Base-by-base conservation (phyloP, 257 asterid genomes). In the Plantago ovata region DNA sequence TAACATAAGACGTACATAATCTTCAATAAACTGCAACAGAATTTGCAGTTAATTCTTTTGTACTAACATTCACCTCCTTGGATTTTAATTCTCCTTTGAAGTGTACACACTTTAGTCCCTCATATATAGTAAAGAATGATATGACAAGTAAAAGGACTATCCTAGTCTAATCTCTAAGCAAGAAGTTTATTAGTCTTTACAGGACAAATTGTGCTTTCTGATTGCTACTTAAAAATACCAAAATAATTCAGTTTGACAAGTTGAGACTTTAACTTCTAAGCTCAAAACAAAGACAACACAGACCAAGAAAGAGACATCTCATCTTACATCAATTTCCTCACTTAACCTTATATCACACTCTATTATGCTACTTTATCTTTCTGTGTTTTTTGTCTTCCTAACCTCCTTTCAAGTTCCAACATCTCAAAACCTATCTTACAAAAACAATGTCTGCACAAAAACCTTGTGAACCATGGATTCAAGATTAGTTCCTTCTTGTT, bases 301-400 rank as follows among this genome's bases (percentile, higher is more conserved):
- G 23, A n/a, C 20, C 6, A 10, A 10, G 9, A 44, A 16, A 20
- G 21, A n/a, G 36, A 28, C 36, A 55, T 12, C 18, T 55, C 38
- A 55, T 55, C 47, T 55, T 38, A 10, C 36, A 3, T 41, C 11
- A 55, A 39, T 32, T 36, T 20, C 38, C 47, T 55, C 36, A 55
- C 47, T 36, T 39, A 19, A 55, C 47, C 47, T 16, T 36, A 54
- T 28, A 28, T 53, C 40, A 18, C 40, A 13, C 4, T 53, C 18
- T 53, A 28, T 15, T 53, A 53, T 52, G 57, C 36, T 13, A 13
- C 43, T n/a, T 16, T n/a, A 20, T 45, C 51, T 45, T 45, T 45
- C n/a, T n/a, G n/a, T n/a, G n/a, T n/a, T n/a, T n/a, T 51, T 52
- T 52, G 57, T 52, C 57, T 24, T 28, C 42, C 14, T 33, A 23